Evolutionary conservation across 768 basidiomycete genomes (phyloP), one percentile per base, ranked within the genome.

Genomic region (Russula sp.): DNA sequence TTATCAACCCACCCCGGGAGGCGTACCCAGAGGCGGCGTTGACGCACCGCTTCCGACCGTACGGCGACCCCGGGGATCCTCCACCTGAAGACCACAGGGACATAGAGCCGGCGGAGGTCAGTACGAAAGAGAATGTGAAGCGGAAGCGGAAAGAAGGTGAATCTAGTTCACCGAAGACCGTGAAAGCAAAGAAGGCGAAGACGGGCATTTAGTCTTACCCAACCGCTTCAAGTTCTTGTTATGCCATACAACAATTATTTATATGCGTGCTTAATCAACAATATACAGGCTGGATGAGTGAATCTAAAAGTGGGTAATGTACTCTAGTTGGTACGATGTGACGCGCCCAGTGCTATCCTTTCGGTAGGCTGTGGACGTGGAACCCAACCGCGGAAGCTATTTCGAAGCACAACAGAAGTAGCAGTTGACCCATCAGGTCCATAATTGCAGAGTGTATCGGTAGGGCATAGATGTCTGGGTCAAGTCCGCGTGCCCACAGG

Each of bases 381-480:
- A 72, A 68, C 2, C 81, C 81, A 3, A 80, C 44, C 14, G 68
- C 68, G 2, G 83, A 80, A 3, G 87, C 86, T 34, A 91, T 75
- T 72, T 85, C 81, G 68, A 89, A 91, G 71, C 88, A 89, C 0
- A 82, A 68, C 2, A 92, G 91, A 9, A 98, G 82, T 8, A 96
- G 76, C 22, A 88, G 71, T 71, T 94, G 89, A 16, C 92, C 91
- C 37, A 89, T 74, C 56, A 96, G 82, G 72, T 95, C 92, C 80
- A 94, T 87, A 48, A 92, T 71, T 0, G 94, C 91, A 11, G 91
- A 93, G 67, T 96, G 94, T 32, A 96, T 83, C 8, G 94, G 94
- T n/a, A 98, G 76, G 2, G 93, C 93, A 72, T 96, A 95, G 75
- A 89, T 86, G 72, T 98, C 94, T 6, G 94, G 94, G 72, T 98